Conservation (phyloP, 2,329 filamentous ascomycete species). For the Talaromyces sp. region DNA sequence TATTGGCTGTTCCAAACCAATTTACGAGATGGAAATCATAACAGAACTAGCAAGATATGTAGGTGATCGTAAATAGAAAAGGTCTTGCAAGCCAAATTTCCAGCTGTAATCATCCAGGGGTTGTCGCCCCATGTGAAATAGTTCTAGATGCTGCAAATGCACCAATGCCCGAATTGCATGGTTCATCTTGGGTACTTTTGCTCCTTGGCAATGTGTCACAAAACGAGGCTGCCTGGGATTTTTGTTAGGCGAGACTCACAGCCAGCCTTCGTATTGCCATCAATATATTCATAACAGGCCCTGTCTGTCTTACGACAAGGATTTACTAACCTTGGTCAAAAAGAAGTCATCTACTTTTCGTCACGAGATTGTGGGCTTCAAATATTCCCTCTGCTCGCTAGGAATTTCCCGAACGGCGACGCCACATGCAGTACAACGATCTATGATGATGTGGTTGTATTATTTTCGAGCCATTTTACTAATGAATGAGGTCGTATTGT, state of each 20-base stretch:
- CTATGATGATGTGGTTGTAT: not conserved
- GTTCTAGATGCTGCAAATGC: not conserved
- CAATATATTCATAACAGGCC: not conserved
- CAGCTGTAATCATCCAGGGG: not conserved
- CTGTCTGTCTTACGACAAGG: not conserved
- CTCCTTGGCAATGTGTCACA: not conserved
- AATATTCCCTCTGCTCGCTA: not conserved
- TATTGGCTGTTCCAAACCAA: not conserved
- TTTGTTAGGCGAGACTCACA: not conserved
- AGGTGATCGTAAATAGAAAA: not conserved
- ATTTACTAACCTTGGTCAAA: not conserved
- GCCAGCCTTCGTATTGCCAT: not conserved
- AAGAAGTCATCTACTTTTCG: not conserved
- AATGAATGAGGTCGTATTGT: not conserved
- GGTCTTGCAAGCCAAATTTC: not conserved
- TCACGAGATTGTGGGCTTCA: not conserved
- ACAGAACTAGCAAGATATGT: not conserved
- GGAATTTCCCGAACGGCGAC: not conserved
- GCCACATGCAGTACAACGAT: not conserved
- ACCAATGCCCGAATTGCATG: not conserved
- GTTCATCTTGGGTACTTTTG: not conserved
- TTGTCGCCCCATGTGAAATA: not conserved
- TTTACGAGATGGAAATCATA: not conserved
- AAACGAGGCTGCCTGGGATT: not conserved
- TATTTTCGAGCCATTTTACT: not conserved